Base-by-base conservation (phyloP, 352 stramenopile species). In the Phytopythium chamaehyphon region DNA sequence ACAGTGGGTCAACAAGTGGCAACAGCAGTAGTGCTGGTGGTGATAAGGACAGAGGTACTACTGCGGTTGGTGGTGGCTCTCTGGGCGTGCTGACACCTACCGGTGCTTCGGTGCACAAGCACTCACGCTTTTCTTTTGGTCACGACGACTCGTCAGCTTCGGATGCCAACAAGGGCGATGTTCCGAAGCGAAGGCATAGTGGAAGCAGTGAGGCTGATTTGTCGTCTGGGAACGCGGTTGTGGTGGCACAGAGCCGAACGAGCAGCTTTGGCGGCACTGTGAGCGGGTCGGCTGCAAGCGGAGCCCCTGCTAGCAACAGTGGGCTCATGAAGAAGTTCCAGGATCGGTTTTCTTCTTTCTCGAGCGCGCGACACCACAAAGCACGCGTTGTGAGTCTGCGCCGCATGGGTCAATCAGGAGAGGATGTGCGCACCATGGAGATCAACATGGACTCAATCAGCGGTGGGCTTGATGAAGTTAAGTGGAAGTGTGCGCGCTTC, bases 401-500 rank as follows among this genome's bases (percentile, higher is more conserved):
- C 46, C 70, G 75, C 43, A 83, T 83, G 55, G 77, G 82, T 1
- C 70, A 93, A 43, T 87, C 78, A n/a, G 76, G 63, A 9, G 72
- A 87, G 36, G 77, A 90, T 9, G 74, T 90, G 16, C 68, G 75
- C 28, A 71, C 73, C 51, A 88, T 93, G 73, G 83, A 93, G 51
- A 54, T 91, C 18, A 77, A 90, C 47, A 66, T 93, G 64, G 83
- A 93, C 42, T 68, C 71, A 24, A 93, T 93, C 62, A 91, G 64
- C 51, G 83, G 83, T 36, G 83, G 83, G 8, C 68, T 93, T 19
- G 83, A 93, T 57, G 74, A 93, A 65, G 76, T 91, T 28, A 93
- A 93, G 59, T 93, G 83, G 83, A 88, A 88, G 46, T 93, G 83
- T 36, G 83, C 83, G 10, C 65, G 86, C 42, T 93, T 90, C 51